phyloP scores from a whole-genome alignment of 495 filamentous ascomycete genomes.

The Penicillium canescens region DNA sequence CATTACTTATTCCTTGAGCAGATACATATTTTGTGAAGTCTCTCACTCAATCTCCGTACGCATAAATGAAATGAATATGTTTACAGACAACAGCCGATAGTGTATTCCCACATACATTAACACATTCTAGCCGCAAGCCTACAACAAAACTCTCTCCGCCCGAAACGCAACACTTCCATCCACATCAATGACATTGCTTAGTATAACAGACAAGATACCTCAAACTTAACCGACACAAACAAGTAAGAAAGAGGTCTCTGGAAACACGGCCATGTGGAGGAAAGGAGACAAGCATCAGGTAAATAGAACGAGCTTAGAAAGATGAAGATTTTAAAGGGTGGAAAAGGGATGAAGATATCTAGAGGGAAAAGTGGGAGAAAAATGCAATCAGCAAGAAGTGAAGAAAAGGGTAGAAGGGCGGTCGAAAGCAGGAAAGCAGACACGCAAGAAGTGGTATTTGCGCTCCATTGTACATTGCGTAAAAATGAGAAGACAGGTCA shows the following conservation, averaged over 20 bases:
- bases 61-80: no score
- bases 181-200: constrained; percentile 9
- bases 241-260: constrained; percentile 9
- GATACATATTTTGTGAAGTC: no score
- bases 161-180: background rate
- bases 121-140: constrained; percentile 15
- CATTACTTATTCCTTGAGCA: no score
- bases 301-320: constrained; percentile 2
- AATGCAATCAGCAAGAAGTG: constrained; percentile 22
- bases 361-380: constrained; percentile 17
- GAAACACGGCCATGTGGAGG: background rate
- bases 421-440: constrained; percentile 19
- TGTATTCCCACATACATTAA: constrained; percentile 1
- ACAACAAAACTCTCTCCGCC: background rate
- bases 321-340: background rate
- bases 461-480: constrained; percentile 49
- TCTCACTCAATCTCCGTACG: no score
- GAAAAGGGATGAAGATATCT: no score
- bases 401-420: constrained; percentile 15
- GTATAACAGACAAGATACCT: constrained; percentile 14
- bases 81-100: no score
- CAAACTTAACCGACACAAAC: constrained; percentile 18
- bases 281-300: background rate
- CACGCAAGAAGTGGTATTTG: constrained; percentile 46
- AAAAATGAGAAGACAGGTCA: constrained; percentile 15